Evolutionary conservation across 768 basidiomycete genomes (phyloP).

Genomic region (Tulasnella sp.): DNA sequence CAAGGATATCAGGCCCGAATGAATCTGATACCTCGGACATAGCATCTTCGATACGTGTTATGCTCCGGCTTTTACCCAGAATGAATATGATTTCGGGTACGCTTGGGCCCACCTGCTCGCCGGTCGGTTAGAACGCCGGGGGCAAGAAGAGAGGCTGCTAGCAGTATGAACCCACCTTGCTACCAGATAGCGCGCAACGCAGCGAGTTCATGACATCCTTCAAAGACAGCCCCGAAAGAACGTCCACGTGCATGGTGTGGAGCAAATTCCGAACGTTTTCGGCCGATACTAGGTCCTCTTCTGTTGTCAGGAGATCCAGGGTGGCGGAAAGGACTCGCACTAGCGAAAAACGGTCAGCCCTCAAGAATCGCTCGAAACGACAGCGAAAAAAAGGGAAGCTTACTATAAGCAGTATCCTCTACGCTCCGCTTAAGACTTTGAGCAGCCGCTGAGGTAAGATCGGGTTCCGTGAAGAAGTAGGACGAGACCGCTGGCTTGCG

Average conservation of each 20-base stretch:
- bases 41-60: constrained; percentile 25
- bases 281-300: constrained; percentile 38
- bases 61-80: constrained; percentile 37
- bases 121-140: background rate
- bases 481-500: constrained; percentile 50
- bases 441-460: constrained; percentile 54
- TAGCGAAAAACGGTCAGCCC: constrained; percentile 19
- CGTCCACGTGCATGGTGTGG: constrained; percentile 41
- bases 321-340: constrained; percentile 16
- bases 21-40: background rate
- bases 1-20: background rate
- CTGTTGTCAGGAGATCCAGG: constrained; percentile 32
- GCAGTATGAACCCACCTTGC: constrained; percentile 55
- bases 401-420: constrained; percentile 46
- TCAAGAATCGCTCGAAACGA: background rate
- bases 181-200: constrained; percentile 73
- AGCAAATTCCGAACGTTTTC: constrained; percentile 42
- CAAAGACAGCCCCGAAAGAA: constrained; percentile 40
- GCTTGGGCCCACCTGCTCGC: constrained; percentile 43
- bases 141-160: background rate
- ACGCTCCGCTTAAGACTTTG: constrained; percentile 48
- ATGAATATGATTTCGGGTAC: constrained; percentile 42
- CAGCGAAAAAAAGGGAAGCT: constrained; percentile 28
- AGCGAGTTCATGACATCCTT: constrained; percentile 67
- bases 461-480: constrained; percentile 74